Base-by-base conservation (phyloP, 306 rosid species). In the Corylus heterophylla region DNA sequence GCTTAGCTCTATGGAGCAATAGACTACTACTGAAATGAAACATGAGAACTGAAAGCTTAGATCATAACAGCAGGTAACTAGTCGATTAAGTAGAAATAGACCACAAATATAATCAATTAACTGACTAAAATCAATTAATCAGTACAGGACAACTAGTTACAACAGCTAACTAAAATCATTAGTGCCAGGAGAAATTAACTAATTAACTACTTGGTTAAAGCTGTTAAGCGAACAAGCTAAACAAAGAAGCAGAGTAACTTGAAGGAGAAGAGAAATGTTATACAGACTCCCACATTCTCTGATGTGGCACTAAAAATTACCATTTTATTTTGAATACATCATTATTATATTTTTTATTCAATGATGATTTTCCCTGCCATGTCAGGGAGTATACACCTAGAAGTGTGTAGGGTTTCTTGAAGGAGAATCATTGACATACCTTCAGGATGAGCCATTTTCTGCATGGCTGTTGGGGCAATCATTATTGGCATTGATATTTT, bases 371-470 rank as follows among this genome's bases (percentile, higher is more conserved):
- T 31, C 2, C 2, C 35, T 31, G 35, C 3, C 35, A 31, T 31
- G 35, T 31, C 35, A 31, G 35, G 2, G 35, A 31, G 2, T 31
- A 31, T 31, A 31, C 35, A 31, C 35, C 2, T 31, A 31, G 35
- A 31, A 1, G 35, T 31, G 35, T 31, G 35, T 31, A 31, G 35
- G 35, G 2, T 31, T 31, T 31, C 35, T 31, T 2, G 35, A 31
- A 84, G 42, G 82, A 39, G 13, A 86, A 82, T 68, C 20, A 66
- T 73, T 25, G 12, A 13, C 37, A 58, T 86, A 92, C 99, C 99
- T 78, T 93, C 98, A 67, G 99, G 98, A 63, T 96, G 99, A 85
- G 98, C 99, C 99, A 96, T 93, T 88, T 96, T 96, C 91, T 96
- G 99, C 68, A 96, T 25, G 71, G 99, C 97, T 50, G 98, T 91